Evolutionary conservation across 371 early-diverging fungal species (phyloP).

Genomic region (Capniomyces stellatus): DNA sequence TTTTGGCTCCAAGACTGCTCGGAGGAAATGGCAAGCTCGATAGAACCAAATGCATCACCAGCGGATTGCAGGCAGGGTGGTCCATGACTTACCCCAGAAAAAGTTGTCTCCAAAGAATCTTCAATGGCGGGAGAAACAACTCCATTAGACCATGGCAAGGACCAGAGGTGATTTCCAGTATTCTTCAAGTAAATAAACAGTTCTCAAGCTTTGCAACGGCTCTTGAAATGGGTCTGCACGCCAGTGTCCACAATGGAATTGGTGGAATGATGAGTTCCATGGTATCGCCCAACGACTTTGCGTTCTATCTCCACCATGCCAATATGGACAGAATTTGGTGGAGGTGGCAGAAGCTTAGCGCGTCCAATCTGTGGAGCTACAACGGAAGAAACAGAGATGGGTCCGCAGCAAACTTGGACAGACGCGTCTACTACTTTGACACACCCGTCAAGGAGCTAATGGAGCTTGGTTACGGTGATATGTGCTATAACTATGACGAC

Average conservation of each 20-base stretch:
- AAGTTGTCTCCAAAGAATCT: slow-evolving; percentile 24
- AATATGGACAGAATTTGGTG: slow-evolving; percentile 29
- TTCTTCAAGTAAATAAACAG: slow-evolving; percentile 11
- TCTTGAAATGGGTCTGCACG: slow-evolving; percentile 26
- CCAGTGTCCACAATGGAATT: slow-evolving; percentile 23
- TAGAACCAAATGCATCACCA: slow-evolving; percentile 12
- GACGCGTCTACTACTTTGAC: slow-evolving; percentile 6
- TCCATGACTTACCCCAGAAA: slow-evolving; percentile 14
- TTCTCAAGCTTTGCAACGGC: slow-evolving; percentile 19
- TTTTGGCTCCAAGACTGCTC: slow-evolving; percentile 14
- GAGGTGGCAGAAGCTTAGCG: slow-evolving; percentile 18
- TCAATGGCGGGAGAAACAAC: slow-evolving; percentile 19
- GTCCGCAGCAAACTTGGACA: slow-evolving; percentile 1
- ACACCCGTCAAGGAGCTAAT: slow-evolving; percentile 12
- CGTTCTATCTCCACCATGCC: slow-evolving; percentile 29
- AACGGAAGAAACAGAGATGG: slow-evolving; percentile 1
- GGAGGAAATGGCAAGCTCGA: slow-evolving; percentile 22
- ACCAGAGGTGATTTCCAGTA: slow-evolving; percentile 18
- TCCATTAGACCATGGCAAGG: slow-evolving; percentile 17
- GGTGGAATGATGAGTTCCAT: slow-evolving; percentile 27
- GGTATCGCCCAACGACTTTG: slow-evolving; percentile 27
- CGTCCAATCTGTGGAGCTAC: neutral
- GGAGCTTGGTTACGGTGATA: slow-evolving; percentile 21
- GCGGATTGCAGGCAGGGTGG: slow-evolving; percentile 16
- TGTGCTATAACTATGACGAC: slow-evolving; percentile 20